These are phyloP conservation scores for Cicer judaicum DNA, from an alignment of 306 rosid species.

Conservation along the genomic window DNA sequence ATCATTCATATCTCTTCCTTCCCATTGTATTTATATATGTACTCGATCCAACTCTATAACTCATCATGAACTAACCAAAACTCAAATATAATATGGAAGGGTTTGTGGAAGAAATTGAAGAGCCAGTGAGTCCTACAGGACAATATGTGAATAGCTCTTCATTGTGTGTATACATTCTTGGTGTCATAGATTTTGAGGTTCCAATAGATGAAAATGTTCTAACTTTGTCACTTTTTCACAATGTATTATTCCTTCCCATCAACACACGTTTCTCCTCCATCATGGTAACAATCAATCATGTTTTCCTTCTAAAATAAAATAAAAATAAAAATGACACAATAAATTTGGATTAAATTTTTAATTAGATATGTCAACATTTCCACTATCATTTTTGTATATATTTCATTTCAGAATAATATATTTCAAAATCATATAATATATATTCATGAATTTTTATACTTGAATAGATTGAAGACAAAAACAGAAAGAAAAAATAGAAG, in stretches of 20 bases:
- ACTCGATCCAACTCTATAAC: too few relatives aligned
- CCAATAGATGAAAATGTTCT: conserved; percentile 33
- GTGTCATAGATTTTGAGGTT: conserved; percentile 50
- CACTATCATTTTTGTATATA: too few relatives aligned
- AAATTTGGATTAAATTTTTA: too few relatives aligned
- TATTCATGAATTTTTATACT: too few relatives aligned
- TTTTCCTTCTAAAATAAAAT: too few relatives aligned
- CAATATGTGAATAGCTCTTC: conserved; percentile 42
- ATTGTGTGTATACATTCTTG: conserved; percentile 43
- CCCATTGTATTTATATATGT: too few relatives aligned
- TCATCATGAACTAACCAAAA: not conserved
- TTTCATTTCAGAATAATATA: too few relatives aligned
- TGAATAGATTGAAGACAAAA: conserved; percentile 41
- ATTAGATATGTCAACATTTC: too few relatives aligned
- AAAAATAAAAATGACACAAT: too few relatives aligned
- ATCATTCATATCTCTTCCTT: too few relatives aligned
- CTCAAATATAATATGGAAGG: conserved; percentile 18
- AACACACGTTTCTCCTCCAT: conserved; percentile 57
- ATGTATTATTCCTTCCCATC: conserved; percentile 56
- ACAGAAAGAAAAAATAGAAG: conserved; percentile 55
- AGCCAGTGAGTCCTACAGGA: conserved; percentile 40
- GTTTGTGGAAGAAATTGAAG: conserved; percentile 28
- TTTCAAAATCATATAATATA: too few relatives aligned
- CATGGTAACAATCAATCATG: conserved; percentile 42
- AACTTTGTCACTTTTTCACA: conserved; percentile 29